Evolutionary conservation across 2,329 filamentous ascomycete species (phyloP).

Genomic region (Clonostachys rosea): DNA sequence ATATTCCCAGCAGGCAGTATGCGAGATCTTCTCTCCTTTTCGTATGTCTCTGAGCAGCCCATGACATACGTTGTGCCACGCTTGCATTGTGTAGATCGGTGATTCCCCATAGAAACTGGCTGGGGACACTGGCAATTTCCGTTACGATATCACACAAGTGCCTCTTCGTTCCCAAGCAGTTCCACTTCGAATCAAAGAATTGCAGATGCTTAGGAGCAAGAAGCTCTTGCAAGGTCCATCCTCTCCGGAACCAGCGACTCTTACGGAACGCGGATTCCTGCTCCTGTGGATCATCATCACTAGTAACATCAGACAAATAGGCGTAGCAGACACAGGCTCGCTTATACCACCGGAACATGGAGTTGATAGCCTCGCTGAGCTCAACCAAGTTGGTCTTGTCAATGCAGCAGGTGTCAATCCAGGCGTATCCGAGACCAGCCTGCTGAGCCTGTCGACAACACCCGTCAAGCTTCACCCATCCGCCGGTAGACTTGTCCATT

Average conservation of each 20-base stretch:
- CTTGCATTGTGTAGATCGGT: not conserved
- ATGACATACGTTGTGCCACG: conserved; percentile 12
- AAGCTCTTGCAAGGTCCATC: conserved; percentile 13
- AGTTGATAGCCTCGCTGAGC: conserved; percentile 8
- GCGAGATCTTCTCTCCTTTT: conserved; percentile 14
- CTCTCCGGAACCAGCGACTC: conserved; percentile 3
- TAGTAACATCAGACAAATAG: conserved; percentile 5
- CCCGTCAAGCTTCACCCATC: conserved; percentile 5
- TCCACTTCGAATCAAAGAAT: not conserved
- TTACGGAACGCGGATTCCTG: not conserved
- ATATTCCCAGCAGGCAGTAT: conserved; percentile 18
- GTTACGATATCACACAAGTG: not conserved
- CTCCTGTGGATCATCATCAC: not conserved
- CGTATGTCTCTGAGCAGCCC: conserved; percentile 13
- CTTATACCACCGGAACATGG: conserved; percentile 8
- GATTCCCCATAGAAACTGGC: not conserved
- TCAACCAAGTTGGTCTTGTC: conserved; percentile 5
- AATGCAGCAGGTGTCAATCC: conserved; percentile 15
- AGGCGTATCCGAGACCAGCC: conserved; percentile 10
- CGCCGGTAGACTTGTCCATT: not conserved
- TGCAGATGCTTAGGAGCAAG: not conserved
- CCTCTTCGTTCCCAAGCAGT: not conserved
- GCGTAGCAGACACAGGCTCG: conserved; percentile 6
- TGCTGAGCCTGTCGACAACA: conserved; percentile 6
- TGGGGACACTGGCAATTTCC: not conserved